Evolutionary conservation across 225 moss, liverwort and hornwort genomes (phyloP), one percentile per base, ranked within the genome.

Genomic region (Asterella californica): DNA sequence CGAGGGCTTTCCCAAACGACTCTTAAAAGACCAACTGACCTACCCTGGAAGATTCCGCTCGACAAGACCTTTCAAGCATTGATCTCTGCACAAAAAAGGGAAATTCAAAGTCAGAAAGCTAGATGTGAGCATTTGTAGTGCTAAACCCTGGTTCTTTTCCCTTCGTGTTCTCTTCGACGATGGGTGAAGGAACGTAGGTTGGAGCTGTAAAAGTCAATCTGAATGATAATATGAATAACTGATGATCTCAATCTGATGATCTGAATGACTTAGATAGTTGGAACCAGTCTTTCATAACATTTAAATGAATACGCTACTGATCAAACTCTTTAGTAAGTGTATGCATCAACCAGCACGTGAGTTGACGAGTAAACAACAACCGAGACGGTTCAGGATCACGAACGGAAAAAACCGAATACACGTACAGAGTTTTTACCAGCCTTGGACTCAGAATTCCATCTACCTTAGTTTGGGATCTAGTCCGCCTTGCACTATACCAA

Each of bases 401-500:
- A 1, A 60, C 1, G 2, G 7, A 60, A 60, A 1, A 19, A 57
- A 11, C 14, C n/a, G 1, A 2, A 60, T 2, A n/a, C 22, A 6
- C 24, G 4, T 12, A 52, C 1, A 63, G 2, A 6, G 24, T 30
- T 2, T 63, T 63, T 6, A 29, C 46, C 38, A 4, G 42, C 38
- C 70, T 49, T 73, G 72, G 49, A 4, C 48, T 73, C 29, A 38
- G 38, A 46, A 12, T 22, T 81, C 52, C 78, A 79, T 82, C 30
- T 79, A 92, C 96, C 93, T 91, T 37, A 97, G 90, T 52, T 73
- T 83, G 72, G 88, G 83, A 85, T 97, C 93, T 80, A 97, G 76
- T 79, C 93, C 96, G 79, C 96, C 96, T 86, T 97, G 94, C 24
- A 97, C 94, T 78, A 94, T 97, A 76, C 94, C 96, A 70, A 97